Conservation (phyloP, 192 early-diverging fungal genomes). For the Pilobolus umbonatus region DNA sequence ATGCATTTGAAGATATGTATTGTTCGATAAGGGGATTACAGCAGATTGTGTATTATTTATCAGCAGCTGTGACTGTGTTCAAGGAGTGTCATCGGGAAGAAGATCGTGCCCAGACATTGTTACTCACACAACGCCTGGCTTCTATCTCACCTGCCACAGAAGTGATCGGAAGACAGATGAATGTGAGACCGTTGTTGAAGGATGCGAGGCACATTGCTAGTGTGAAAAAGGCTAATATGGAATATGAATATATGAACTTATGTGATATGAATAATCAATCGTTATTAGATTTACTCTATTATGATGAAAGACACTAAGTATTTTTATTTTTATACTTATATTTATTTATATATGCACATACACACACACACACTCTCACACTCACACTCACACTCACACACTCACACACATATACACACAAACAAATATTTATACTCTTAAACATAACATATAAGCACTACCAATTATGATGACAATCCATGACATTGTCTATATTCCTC, state of each 20-base stretch:
- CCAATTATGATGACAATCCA: not conserved
- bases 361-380: too few species aligned
- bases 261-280: not conserved
- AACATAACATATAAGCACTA: not conserved
- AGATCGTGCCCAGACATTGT: not conserved
- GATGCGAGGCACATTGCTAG: not conserved
- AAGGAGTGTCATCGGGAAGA: not conserved
- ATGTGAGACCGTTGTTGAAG: too few species aligned
- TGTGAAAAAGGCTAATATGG: not conserved
- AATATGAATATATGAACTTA: not conserved
- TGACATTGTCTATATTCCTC: not conserved
- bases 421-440: too few species aligned
- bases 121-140: not conserved
- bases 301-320: not conserved
- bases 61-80: constrained; percentile 8
- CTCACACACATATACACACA: too few species aligned
- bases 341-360: not conserved
- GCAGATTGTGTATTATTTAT: constrained; percentile 12
- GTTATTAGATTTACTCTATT: not conserved
- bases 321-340: not conserved
- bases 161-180: not conserved
- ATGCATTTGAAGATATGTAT: constrained; percentile 14
- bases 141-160: constrained; percentile 13
- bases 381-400: not conserved
- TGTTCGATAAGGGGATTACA: constrained; percentile 16